Conservation (phyloP, 1,139 yeast species). For the Scheffersomyces parashehatae region DNA sequence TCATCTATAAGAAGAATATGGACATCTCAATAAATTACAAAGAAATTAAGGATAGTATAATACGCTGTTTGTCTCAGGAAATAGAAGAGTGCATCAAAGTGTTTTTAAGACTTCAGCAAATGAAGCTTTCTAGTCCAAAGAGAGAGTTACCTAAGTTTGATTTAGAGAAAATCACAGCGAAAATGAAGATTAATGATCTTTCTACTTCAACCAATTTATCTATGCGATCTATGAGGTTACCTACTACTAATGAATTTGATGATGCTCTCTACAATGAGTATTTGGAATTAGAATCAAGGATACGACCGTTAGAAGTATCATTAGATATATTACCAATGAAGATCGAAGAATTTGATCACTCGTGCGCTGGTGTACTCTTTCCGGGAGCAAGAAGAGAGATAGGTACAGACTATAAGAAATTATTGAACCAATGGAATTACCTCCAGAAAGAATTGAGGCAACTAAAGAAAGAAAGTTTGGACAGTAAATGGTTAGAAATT, state of each 20-base stretch:
- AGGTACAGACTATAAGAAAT: conserved; percentile 8
- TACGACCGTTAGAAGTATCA: conserved; percentile 59
- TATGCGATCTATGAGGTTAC: conserved; percentile 25
- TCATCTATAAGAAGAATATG: conserved; percentile 42
- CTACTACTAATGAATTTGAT: conserved; percentile 34
- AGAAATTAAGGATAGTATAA: conserved; percentile 55
- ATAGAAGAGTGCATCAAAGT: conserved; percentile 45
- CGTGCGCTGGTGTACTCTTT: conserved; percentile 5
- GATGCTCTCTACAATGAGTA: conserved; percentile 32
- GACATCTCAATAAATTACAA: conserved; percentile 58
- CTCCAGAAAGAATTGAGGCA: conserved; percentile 38
- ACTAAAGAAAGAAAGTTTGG: conserved; percentile 49
- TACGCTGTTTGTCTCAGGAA: conserved; percentile 53
- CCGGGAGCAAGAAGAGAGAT: conserved; percentile 7
- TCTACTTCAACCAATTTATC: conserved; percentile 13
- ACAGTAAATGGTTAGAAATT: conserved; percentile 56
- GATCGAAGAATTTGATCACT: conserved; percentile 26
- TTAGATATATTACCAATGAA: conserved; percentile 21
- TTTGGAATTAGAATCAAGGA: conserved; percentile 27
- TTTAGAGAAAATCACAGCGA: conserved; percentile 40
- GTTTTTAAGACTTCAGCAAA: conserved; percentile 40
- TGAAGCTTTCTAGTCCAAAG: conserved; percentile 42
- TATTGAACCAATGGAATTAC: conserved; percentile 41
- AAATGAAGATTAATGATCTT: conserved; percentile 36
- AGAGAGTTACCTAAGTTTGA: conserved; percentile 41